Base-by-base conservation (phyloP, 2,329 filamentous ascomycete species). In the Trichophyton schoenleinii region DNA sequence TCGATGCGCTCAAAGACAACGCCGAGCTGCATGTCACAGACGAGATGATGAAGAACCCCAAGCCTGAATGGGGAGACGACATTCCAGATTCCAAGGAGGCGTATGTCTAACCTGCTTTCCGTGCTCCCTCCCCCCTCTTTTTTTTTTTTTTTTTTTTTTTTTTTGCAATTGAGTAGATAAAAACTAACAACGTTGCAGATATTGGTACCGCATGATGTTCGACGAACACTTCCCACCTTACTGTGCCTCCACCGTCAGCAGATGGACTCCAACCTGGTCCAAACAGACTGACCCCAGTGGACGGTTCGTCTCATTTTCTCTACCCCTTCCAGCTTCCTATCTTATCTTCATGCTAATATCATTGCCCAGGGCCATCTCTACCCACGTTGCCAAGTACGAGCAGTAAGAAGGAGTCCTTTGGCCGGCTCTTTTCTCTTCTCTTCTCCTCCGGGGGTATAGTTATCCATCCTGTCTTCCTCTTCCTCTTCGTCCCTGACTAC, bases 121-220 rank as follows among this genome's bases (percentile, higher is more conserved):
- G 9, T 38, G 8, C 11, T 61, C 38, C 62, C 13, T 9, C 5
- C 48, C 18, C 18, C 18, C 18, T 18, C 18, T 22, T 2, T 22
- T 3, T 3, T 3, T 18, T 28, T 34, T 7, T 63, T 18, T 48
- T 18, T 22, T 2, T 22, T 3, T 3, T 3, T 18, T 28, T 34
- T 7, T 63, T 18, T 48, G 7, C 8, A 9, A n/a, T n/a, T 31
- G 6, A 22, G 3, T 42, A 49, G 25, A 11, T 4, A 48, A 18
- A 48, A 48, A 36, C 57, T 48, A 38, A 55, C 49, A 36, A 28
- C 20, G 41, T 59, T 34, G 28, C 67, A 87, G 85, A 55, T 95
- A 96, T 82, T 99, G 94, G 94, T 99, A 99, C 79, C 87, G 94
- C 70, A 82, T 80, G 74, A 97, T 99, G 92, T 99, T 97, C 73